These are phyloP conservation scores for Neurospora sp. DNA, from an alignment of 495 filamentous ascomycete species.

Conservation along the genomic window DNA sequence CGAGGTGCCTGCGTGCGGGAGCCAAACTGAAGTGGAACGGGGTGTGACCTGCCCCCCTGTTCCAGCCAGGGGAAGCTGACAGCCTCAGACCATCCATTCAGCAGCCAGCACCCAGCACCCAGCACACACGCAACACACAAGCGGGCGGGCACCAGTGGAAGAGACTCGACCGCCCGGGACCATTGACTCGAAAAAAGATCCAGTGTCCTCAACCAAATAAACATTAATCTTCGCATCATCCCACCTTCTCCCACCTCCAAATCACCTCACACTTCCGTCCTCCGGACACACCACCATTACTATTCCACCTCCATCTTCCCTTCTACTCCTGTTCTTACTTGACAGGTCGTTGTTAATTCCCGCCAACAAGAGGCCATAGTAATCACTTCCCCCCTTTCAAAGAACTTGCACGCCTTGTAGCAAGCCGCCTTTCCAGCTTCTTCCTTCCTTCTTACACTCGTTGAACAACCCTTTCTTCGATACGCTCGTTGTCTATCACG, in stretches of 20 bases:
- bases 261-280: not conserved
- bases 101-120: not conserved
- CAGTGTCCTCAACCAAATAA: constrained; percentile 9
- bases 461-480: constrained; percentile 10
- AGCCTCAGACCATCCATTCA: not conserved
- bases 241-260: not conserved
- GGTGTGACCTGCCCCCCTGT: not conserved
- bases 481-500: constrained; percentile 6
- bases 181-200: constrained; percentile 2
- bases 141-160: not conserved
- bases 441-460: constrained; percentile 26
- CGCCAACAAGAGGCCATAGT: not conserved
- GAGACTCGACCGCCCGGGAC: not conserved
- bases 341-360: not conserved
- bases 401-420: not conserved
- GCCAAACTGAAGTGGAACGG: not conserved
- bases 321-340: constrained; percentile 1
- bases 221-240: not conserved
- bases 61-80: not conserved
- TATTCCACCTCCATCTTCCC: not conserved
- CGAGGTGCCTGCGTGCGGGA: not conserved
- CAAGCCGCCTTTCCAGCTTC: constrained; percentile 2
- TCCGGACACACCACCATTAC: not conserved
- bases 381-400: not conserved
- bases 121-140: not conserved